phyloP scores from a whole-genome alignment of 2,329 filamentous ascomycete genomes.

The Botrytis elliptica region DNA sequence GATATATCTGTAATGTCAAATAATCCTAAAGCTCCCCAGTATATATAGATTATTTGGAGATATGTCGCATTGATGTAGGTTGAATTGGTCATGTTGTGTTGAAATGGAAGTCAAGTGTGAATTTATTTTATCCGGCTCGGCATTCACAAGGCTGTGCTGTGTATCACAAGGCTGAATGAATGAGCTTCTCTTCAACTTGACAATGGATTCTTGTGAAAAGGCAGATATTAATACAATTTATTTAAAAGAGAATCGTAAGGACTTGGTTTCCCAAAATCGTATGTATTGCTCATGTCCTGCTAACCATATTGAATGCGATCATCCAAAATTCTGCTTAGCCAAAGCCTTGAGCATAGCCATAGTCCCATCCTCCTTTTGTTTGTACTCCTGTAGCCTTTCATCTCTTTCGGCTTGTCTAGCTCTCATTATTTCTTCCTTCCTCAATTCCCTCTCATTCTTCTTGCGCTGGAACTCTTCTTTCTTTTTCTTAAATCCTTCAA shows the following conservation, averaged over 20 bases:
- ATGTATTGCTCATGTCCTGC: not conserved
- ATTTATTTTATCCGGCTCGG: slow-evolving; percentile 13
- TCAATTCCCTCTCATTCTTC: slow-evolving; percentile 80
- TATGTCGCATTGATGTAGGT: not conserved
- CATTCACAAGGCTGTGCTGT: slow-evolving; percentile 4
- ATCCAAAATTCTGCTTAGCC: slow-evolving; percentile 75
- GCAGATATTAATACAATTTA: not conserved
- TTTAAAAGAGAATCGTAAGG: too few species aligned
- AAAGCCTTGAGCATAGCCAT: slow-evolving; percentile 78
- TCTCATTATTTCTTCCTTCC: slow-evolving; percentile 76
- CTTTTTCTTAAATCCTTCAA: slow-evolving; percentile 67
- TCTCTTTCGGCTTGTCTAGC: slow-evolving; percentile 78
- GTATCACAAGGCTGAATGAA: slow-evolving; percentile 3
- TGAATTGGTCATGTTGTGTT: not conserved
- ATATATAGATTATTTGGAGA: not conserved
- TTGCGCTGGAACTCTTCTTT: slow-evolving; percentile 65
- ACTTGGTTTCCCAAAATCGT: not conserved
- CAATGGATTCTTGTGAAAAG: not conserved
- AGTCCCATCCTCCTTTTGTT: slow-evolving; percentile 77
- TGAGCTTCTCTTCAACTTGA: not conserved
- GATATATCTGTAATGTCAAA: not conserved
- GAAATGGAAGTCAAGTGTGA: not conserved
- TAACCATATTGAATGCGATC: slow-evolving; percentile 10
- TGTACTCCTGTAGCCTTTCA: slow-evolving; percentile 67
- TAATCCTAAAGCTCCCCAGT: too few species aligned